Base-by-base conservation (phyloP, 352 stramenopile species). In the Globisporangium megalacanthum region DNA sequence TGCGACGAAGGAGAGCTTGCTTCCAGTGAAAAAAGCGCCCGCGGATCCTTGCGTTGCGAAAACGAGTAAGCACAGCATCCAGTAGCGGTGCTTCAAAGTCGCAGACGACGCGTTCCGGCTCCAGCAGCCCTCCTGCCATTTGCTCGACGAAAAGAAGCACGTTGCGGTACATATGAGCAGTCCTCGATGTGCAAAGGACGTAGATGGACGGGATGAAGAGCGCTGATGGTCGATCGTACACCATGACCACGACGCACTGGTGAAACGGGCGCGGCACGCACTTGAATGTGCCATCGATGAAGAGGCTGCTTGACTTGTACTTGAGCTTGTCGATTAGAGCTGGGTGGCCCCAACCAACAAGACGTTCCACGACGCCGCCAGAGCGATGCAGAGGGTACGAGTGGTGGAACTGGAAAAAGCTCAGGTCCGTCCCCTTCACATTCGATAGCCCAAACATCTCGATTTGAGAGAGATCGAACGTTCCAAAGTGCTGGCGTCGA, bases 191-290 rank as follows among this genome's bases (percentile, higher is more conserved):
- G 19, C 45, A 49, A 9, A 49, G 20, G 13, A 49, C n/a, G n/a
- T 49, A 25, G 20, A 33, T 33, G 45, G 13, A 13, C 13, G 45
- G 45, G 4, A 49, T 10, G 19, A 33, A 49, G 45, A 20, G 29
- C 6, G 9, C 20, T 14, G 45, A 33, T 10, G 9, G 6, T 13
- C 6, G 9, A 13, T 33, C 11, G 19, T 49, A 17, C 4, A 33
- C 45, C 42, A 49, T 33, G 45, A 49, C 20, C 5, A 49, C 45
- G 19, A 49, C 45, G 15, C 45, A 49, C 45, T 49, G n/a, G n/a
- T 49, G 7, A 9, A 49, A 49, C 15, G n/a, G n/a, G 0, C 45
- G n/a, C 1, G 45, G 45, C 1, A 49, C 19, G 4, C n/a, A 49
- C 9, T 25, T 20, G 45, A 49, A 49, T 10, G 45, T 49, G 3